A percentile compares a stretch with the other conserved stretches of the same genome.
These are phyloP conservation scores for Sindora glabra DNA, from an alignment of 306 rosid species.

Conservation along the genomic window DNA sequence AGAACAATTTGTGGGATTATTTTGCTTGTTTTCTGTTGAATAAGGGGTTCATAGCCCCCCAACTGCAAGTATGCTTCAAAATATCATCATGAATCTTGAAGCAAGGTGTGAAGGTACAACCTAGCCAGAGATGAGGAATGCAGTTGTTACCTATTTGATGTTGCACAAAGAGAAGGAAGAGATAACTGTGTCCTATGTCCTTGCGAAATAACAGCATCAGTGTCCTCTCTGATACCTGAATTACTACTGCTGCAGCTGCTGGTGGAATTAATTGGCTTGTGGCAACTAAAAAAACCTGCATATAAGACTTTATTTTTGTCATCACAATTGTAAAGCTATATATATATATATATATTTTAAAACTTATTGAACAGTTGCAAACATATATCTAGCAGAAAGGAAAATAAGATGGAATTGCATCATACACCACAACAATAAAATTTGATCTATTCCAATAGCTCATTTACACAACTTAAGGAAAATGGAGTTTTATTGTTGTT, in stretches of 20 bases:
- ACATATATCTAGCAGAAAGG: not conserved
- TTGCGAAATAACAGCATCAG: not conserved
- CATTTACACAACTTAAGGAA: not conserved
- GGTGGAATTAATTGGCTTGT: not conserved
- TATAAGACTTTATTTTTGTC: not conserved
- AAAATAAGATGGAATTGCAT: not conserved
- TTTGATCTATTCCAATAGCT: not conserved
- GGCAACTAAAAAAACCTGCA: slow-evolving; percentile 10
- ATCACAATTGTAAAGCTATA: not conserved
- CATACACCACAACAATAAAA: not conserved
- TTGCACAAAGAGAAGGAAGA: slow-evolving; percentile 17
- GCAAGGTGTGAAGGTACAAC: not conserved
- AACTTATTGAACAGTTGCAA: not conserved
- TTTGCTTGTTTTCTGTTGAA: no score
- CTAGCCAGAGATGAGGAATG: not conserved
- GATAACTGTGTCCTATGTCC: slow-evolving; percentile 11
- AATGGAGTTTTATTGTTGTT: not conserved
- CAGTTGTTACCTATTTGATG: slow-evolving; percentile 18
- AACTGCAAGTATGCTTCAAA: not conserved
- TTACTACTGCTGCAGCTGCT: slow-evolving; percentile 9
- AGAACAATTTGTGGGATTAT: no score
- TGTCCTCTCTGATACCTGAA: slow-evolving; percentile 2
- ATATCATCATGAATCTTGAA: not conserved
- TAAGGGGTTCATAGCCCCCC: no score
- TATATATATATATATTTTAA: no score